Evolutionary conservation across 345 rosid genomes (phyloP), one percentile per base, ranked within the genome.

Genomic region (Acer saccharum): DNA sequence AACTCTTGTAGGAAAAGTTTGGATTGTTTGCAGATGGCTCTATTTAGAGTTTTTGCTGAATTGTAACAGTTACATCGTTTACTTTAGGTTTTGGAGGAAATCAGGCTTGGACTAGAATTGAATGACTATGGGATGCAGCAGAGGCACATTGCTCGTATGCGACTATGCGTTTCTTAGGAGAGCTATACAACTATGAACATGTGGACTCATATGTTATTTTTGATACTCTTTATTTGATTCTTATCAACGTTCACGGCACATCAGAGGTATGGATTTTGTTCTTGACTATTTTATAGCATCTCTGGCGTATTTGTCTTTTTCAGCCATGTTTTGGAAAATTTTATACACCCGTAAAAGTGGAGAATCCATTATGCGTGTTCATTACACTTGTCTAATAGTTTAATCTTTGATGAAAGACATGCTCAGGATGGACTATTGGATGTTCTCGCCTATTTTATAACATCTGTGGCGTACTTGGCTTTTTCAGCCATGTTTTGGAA

Each of bases 41-140:
- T 55, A 12, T 54, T 21, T 48, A 16, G n/a, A 68, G 27, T 11
- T 43, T 43, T 20, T 62, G 68, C 64, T 76, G 71, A 57, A 55
- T 55, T 75, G 20, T 66, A 43, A 61, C 43, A 9, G 29, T 69
- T 77, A 61, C 76, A 74, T 70, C 52, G 10, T 78, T 84, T 78
- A 71, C 73, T 77, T 75, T 88, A 97, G 98, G 96, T 94, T 81
- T 79, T 97, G 93, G 99, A 97, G 87, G 99, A 97, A 88, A 94
- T 97, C 75, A 88, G 98, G 83, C 83, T 91, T 83, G 99, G 98
- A 65, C 86, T 97, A 68, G 99, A 94, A 77, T 80, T 94, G 81
- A 97, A 97, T 88, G 98, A 94, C 79, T 90, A 89, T 84, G 98
- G 98, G 81, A 91, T 94, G 93, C 99, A 94, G 86, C 99, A 97